Conservation (phyloP, 176 grass and related monocot genomes). For the Triticum timopheevii region DNA sequence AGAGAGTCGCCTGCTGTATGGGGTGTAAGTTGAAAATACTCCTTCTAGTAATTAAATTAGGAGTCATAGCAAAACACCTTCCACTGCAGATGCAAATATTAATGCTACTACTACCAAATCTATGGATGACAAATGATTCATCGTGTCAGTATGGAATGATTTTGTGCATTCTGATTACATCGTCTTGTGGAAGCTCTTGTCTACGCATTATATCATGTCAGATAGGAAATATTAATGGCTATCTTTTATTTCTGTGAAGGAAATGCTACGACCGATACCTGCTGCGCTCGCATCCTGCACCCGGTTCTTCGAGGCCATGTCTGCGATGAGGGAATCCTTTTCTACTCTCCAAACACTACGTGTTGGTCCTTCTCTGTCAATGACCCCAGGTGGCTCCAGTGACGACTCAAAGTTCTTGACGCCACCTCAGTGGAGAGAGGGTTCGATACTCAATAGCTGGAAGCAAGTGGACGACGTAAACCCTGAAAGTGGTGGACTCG, state of each 20-base stretch:
- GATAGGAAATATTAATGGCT: not conserved
- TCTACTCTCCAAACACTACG: constrained; percentile 80
- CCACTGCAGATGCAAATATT: not conserved
- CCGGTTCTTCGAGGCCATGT: constrained; percentile 98
- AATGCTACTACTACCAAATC: not conserved
- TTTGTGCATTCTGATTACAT: not conserved
- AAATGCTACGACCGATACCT: constrained; percentile 95
- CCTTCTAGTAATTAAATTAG: not conserved
- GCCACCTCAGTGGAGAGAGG: constrained; percentile 53
- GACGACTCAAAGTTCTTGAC: constrained; percentile 63
- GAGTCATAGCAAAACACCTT: not conserved
- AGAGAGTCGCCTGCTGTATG: constrained; percentile 92
- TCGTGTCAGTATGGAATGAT: not conserved
- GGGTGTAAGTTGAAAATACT: constrained; percentile 62
- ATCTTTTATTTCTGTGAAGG: constrained; percentile 46
- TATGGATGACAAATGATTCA: not conserved
- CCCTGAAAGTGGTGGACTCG: constrained; percentile 27
- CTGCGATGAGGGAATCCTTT: constrained; percentile 97
- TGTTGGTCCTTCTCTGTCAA: constrained; percentile 44
- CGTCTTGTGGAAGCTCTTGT: not conserved
- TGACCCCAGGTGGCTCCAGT: constrained; percentile 44
- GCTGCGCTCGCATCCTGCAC: constrained; percentile 95
- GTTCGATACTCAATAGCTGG: constrained; percentile 44
- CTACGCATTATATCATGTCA: not conserved
- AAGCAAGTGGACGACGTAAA: constrained; percentile 43